Evolutionary conservation across 805 yeast species (phyloP).

Genomic region (Suhomyces xylopsoci): DNA sequence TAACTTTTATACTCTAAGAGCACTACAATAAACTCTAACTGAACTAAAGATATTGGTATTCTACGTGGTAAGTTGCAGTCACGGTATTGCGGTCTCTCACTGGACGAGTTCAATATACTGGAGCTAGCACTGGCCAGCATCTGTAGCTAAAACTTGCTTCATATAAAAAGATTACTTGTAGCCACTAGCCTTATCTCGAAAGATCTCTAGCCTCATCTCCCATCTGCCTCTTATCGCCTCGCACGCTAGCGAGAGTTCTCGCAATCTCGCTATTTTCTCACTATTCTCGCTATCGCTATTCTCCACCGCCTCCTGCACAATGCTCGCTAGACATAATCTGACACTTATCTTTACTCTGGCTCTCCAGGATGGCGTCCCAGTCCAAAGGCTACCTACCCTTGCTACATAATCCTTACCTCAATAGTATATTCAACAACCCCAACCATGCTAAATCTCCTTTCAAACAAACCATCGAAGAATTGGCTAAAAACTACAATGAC

Average conservation of each 20-base stretch:
- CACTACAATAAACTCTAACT: no score
- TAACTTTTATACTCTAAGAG: no score
- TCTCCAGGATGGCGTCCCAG: constrained; percentile 24
- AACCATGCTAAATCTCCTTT: constrained; percentile 39
- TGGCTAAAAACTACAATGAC: constrained; percentile 46
- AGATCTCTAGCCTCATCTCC: no score
- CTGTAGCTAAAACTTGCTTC: no score
- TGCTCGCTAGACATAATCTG: background rate
- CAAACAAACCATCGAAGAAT: constrained; percentile 42
- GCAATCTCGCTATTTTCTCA: background rate
- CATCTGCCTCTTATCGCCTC: background rate
- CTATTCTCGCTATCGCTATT: background rate
- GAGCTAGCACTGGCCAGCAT: no score
- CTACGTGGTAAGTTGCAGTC: no score
- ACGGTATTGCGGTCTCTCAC: no score
- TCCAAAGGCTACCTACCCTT: constrained; percentile 41
- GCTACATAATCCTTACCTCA: constrained; percentile 60
- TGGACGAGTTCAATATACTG: no score
- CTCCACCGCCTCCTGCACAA: background rate
- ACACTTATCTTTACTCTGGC: background rate
- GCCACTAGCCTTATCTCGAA: no score
- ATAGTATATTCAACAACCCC: constrained; percentile 66
- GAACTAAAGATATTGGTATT: no score
- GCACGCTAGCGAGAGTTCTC: background rate
- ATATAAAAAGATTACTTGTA: no score